A percentile compares a stretch with the other conserved stretches of the same genome.
These are phyloP conservation scores for Scheffersomyces lignicola DNA, from an alignment of 1,139 yeast species.

Conservation along the genomic window DNA sequence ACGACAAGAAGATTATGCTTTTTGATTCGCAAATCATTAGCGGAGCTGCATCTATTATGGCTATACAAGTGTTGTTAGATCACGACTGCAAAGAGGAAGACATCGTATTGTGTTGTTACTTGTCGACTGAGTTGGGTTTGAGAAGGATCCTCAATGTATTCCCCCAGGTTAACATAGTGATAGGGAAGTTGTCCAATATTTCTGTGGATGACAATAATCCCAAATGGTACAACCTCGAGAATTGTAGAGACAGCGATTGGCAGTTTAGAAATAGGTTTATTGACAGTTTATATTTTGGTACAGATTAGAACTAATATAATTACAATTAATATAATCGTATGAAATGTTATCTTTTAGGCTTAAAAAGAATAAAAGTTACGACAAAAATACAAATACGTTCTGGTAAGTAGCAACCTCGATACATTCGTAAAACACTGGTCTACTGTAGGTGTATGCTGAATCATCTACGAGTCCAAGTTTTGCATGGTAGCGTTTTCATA, in stretches of 20 bases:
- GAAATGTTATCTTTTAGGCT: neutral
- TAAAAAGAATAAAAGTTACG: neutral
- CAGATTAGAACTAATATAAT: slow-evolving; percentile 34
- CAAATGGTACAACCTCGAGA: slow-evolving; percentile 33
- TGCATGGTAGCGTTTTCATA: too few relatives aligned
- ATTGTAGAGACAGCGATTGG: slow-evolving; percentile 50
- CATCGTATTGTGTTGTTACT: slow-evolving; percentile 67
- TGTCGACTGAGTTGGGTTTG: slow-evolving; percentile 83
- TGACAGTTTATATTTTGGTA: slow-evolving; percentile 80
- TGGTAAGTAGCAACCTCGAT: slow-evolving; percentile 3
- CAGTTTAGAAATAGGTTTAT: slow-evolving; percentile 71
- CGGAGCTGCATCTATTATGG: slow-evolving; percentile 96
- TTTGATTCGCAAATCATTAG: slow-evolving; percentile 88
- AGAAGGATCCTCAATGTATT: slow-evolving; percentile 74
- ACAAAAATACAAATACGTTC: neutral
- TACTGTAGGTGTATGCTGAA: too few relatives aligned
- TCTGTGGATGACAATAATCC: slow-evolving; percentile 15
- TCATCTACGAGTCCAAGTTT: too few relatives aligned
- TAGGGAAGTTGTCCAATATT: slow-evolving; percentile 61
- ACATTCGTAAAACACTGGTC: too few relatives aligned
- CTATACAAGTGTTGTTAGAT: slow-evolving; percentile 81
- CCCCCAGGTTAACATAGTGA: slow-evolving; percentile 63
- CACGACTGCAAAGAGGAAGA: slow-evolving; percentile 67
- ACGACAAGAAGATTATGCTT: slow-evolving; percentile 53
- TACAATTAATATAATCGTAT: neutral